Evolutionary conservation across 2,329 filamentous ascomycete species (phyloP).

Genomic region (Colletotrichum sp.): DNA sequence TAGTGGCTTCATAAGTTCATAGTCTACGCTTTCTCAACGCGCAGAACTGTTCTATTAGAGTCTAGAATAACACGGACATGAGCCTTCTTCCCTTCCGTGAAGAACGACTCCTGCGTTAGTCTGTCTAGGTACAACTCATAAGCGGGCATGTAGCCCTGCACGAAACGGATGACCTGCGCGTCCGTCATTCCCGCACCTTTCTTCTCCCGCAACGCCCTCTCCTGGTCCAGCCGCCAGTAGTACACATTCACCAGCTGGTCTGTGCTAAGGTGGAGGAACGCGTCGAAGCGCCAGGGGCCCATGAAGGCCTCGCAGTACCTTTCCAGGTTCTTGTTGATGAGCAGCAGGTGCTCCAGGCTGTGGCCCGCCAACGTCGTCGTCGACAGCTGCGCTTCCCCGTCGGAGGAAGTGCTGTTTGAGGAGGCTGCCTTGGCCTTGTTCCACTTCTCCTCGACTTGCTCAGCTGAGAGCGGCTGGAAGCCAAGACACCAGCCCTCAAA

Average conservation of each 20-base stretch:
- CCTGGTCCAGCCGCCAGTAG: slow-evolving; percentile 15
- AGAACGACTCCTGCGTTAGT: background rate
- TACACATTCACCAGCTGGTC: slow-evolving; percentile 13
- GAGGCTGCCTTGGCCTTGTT: background rate
- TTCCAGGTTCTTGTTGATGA: slow-evolving; percentile 13
- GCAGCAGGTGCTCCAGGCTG: background rate
- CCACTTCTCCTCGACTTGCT: slow-evolving; percentile 5
- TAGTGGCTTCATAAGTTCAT: background rate
- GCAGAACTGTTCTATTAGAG: background rate
- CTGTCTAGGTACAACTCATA: slow-evolving; percentile 16
- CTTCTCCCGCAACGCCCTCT: slow-evolving; percentile 12
- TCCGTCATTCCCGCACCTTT: slow-evolving; percentile 18
- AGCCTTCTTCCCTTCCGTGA: background rate
- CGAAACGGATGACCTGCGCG: slow-evolving; percentile 11
- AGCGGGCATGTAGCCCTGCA: slow-evolving; percentile 18
- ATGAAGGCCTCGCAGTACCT: slow-evolving; percentile 18
- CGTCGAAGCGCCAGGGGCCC: slow-evolving; percentile 16
- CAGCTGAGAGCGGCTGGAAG: background rate
- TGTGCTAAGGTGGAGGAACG: slow-evolving; percentile 14
- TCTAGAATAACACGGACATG: slow-evolving; percentile 10
- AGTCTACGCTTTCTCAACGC: background rate
- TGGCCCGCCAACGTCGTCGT: slow-evolving; percentile 6
- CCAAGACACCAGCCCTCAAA: slow-evolving; percentile 20
- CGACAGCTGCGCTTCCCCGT: background rate
- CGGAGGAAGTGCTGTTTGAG: background rate